These are phyloP conservation scores for Candolleomyces eurysporus DNA, from an alignment of 768 basidiomycete genomes.

Conservation along the genomic window DNA sequence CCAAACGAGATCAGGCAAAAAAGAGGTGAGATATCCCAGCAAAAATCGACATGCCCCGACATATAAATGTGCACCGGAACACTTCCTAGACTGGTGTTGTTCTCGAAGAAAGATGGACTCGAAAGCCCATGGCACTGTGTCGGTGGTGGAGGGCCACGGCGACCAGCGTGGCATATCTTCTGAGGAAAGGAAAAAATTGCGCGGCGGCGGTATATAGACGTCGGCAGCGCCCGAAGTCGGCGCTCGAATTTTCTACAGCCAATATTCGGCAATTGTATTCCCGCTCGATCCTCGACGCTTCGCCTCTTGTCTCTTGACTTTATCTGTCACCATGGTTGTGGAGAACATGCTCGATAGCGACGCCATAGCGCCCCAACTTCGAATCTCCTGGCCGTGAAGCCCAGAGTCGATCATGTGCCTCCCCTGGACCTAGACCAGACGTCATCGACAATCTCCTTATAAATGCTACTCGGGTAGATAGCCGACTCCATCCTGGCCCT, in stretches of 20 bases:
- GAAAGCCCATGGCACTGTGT: slow-evolving; percentile 47
- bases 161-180: slow-evolving; percentile 52
- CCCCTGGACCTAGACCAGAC: background rate
- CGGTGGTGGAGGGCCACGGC: slow-evolving; percentile 38
- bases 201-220: slow-evolving; percentile 14
- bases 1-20: background rate
- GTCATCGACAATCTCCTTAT: background rate
- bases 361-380: too few species aligned
- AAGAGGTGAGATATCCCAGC: slow-evolving; percentile 35
- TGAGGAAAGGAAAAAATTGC: slow-evolving; percentile 14
- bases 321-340: too few species aligned
- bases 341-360: too few species aligned
- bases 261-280: too few species aligned
- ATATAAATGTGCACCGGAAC: slow-evolving; percentile 35
- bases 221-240: slow-evolving; percentile 11
- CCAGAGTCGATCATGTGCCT: too few species aligned
- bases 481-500: background rate
- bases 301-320: too few species aligned
- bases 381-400: too few species aligned
- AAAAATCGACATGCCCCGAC: slow-evolving; percentile 46
- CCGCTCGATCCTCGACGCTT: background rate
- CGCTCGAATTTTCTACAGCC: background rate
- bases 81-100: slow-evolving; percentile 47
- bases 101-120: slow-evolving; percentile 41
- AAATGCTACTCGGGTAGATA: background rate